Evolutionary conservation across 169 alveolate species (phyloP), one percentile per base, ranked within the genome.

Genomic region (Babesia divergens): DNA sequence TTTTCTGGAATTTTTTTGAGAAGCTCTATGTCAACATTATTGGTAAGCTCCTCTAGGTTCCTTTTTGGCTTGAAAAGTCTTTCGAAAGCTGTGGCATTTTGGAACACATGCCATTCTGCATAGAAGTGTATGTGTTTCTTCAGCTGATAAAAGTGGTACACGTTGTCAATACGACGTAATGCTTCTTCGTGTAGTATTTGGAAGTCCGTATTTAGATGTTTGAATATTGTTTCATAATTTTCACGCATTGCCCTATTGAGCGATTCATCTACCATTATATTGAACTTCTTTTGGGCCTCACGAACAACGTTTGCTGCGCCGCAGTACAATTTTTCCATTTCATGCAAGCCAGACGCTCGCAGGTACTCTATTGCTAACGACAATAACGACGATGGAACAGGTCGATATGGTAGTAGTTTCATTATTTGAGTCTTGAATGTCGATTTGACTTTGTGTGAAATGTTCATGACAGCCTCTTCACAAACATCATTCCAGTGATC

Each of bases 401-500:
- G 72, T 18, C 72, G 43, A 14, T 29, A 26, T 26, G 72, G 72
- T 38, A 62, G 31, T 3, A 62, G 72, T 24, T 62, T 11, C 1
- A 46, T 43, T 14, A 62, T 24, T 13, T 43, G 56, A 24, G 29
- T 22, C 35, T 59, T 54, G 44, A 70, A 70, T 7, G 60, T 53
- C 7, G 11, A 32, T 14, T 49, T 43, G 72, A 50, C 44, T 20
- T 47, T 24, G 8, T 58, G 68, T 14, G 46, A 5, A 0, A 56
- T 37, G 5, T 54, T 47, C 50, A 14, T 5, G 31, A 46, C 24
- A 11, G 62, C n/a, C 22, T 5, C 32, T 2, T n/a, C 18, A 26
- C 82, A 70, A 4, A 70, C 65, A 35, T 59, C 65, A 13, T 55
- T 7, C 82, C 82, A 70, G 20, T 70, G 82, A 40, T 54, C 65